Evolutionary conservation across 345 rosid species (phyloP), one percentile per base, ranked within the genome.

Genomic region (Euphorbia peplus): DNA sequence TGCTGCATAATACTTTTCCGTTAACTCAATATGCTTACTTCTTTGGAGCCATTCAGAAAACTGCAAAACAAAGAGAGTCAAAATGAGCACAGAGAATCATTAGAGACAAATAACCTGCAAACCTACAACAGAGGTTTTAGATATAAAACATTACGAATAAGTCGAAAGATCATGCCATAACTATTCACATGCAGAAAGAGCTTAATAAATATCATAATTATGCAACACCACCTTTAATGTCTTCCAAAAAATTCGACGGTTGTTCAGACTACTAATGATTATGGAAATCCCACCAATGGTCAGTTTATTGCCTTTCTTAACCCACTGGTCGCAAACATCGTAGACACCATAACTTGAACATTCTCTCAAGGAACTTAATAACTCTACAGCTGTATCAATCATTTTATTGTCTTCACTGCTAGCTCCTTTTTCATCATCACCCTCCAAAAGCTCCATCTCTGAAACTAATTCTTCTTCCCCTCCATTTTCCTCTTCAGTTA

Each of bases 21-120:
- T 46, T 7, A 63, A 18, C 42, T 68, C 73, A 12, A 47, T 10
- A 18, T 30, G 54, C 41, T 61, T 46, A 32, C 47, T 47, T 39
- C 2, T 26, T 57, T n/a, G 73, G 48, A 55, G 44, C 78, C 73
- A 74, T 46, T 68, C 69, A 3, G 60, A 63, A 35, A 74, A 64
- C 78, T 68, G 60, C 69, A 67, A 29, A 13, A 4, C 42, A 67
- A 37, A 51, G 15, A 46, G 28, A 18, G 8, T 5, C 15, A 54
- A 62, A 14, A 13, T 24, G 21, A 37, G 67, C 41, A 63, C 52
- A 21, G 10, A 26, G 32, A 29, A 60, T 16, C 16, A 61, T 1
- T 28, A 7, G 44, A 63, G 19, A 67, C 21, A 16, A 26, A 2
- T 8, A 5, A 11, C 5, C 11, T 14, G 30, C 32, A 39, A 3